These are phyloP conservation scores for Fusarium pseudonygamai DNA, from an alignment of 2,329 filamentous ascomycete genomes.

Conservation along the genomic window DNA sequence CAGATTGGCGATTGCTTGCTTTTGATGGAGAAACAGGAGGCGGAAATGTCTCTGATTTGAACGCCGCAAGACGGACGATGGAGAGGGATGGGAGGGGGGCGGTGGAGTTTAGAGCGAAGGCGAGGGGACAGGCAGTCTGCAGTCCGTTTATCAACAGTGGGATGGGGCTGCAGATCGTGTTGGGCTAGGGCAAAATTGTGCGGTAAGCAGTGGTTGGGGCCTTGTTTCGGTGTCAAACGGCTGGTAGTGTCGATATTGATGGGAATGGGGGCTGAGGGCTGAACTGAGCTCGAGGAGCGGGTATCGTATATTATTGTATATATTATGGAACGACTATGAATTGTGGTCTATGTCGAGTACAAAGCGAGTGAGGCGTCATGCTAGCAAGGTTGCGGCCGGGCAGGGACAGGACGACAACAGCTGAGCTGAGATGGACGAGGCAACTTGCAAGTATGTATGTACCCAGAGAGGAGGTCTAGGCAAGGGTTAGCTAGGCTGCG, in stretches of 20 bases:
- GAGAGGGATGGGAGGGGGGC: not conserved
- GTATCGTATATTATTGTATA: slow-evolving; percentile 5
- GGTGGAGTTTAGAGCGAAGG: slow-evolving; percentile 7
- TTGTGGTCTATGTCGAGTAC: slow-evolving; percentile 11
- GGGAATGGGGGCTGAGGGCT: not conserved
- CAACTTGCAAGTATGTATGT: not conserved
- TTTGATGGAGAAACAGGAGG: slow-evolving; percentile 38
- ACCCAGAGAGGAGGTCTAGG: not conserved
- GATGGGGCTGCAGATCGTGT: slow-evolving; percentile 24
- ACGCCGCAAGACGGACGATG: slow-evolving; percentile 17
- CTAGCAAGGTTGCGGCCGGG: slow-evolving; percentile 8
- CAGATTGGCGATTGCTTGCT: slow-evolving; percentile 32
- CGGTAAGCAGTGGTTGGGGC: not conserved
- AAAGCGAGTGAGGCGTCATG: slow-evolving; percentile 19
- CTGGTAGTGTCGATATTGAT: slow-evolving; percentile 4
- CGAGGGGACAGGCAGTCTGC: not conserved
- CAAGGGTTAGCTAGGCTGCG: not conserved
- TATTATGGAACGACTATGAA: not conserved
- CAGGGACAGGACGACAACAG: not conserved
- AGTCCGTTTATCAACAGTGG: slow-evolving; percentile 10
- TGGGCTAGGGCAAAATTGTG: slow-evolving; percentile 7
- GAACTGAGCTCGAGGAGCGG: not conserved
- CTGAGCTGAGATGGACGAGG: not conserved
- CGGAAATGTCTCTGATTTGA: slow-evolving; percentile 32
- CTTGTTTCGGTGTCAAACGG: slow-evolving; percentile 17